Conservation (phyloP, 192 early-diverging fungal species). For the Coemansia sp. region DNA sequence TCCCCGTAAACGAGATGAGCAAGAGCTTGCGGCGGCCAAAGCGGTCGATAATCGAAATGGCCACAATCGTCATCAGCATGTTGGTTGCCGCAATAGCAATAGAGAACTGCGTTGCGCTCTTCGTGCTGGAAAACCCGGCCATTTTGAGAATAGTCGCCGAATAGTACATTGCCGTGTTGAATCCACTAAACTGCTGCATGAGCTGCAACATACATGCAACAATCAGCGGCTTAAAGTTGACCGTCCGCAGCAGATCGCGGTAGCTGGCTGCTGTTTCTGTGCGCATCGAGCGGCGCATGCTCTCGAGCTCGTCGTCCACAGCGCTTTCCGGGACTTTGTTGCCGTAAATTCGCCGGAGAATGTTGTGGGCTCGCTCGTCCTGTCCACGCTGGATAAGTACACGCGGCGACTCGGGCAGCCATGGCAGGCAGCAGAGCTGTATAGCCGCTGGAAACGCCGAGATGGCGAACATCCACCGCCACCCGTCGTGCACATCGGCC, state of each 20-base stretch:
- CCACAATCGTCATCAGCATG: slow-evolving; percentile 77
- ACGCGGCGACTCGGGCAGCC: slow-evolving; percentile 69
- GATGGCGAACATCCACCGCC: slow-evolving; percentile 58
- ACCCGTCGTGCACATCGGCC: slow-evolving; percentile 54
- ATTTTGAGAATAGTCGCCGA: slow-evolving; percentile 55
- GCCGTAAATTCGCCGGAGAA: slow-evolving; percentile 49
- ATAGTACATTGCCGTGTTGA: slow-evolving; percentile 78
- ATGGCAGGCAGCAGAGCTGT: slow-evolving; percentile 55
- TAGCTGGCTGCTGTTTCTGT: slow-evolving; percentile 49
- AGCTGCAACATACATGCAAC: slow-evolving; percentile 67
- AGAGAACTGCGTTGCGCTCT: slow-evolving; percentile 55
- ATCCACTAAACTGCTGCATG: slow-evolving; percentile 74
- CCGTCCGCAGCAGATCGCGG: slow-evolving; percentile 58
- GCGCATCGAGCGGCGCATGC: slow-evolving; percentile 59
- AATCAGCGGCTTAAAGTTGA: slow-evolving; percentile 59
- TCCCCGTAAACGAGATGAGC: slow-evolving; percentile 48
- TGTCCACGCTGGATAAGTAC: slow-evolving; percentile 59
- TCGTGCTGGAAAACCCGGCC: slow-evolving; percentile 50
- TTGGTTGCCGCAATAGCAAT: slow-evolving; percentile 58
- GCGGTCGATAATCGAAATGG: slow-evolving; percentile 76
- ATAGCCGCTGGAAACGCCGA: slow-evolving; percentile 57
- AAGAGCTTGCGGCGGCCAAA: slow-evolving; percentile 73
- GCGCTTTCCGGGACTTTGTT: slow-evolving; percentile 45
- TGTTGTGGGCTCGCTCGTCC: slow-evolving; percentile 54
- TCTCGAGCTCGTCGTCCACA: slow-evolving; percentile 53